Percentiles rank a stretch among this genome's conserved stretches.
These are phyloP conservation scores for Mycena rebaudengoi DNA, from an alignment of 768 basidiomycete genomes.

Conservation along the genomic window DNA sequence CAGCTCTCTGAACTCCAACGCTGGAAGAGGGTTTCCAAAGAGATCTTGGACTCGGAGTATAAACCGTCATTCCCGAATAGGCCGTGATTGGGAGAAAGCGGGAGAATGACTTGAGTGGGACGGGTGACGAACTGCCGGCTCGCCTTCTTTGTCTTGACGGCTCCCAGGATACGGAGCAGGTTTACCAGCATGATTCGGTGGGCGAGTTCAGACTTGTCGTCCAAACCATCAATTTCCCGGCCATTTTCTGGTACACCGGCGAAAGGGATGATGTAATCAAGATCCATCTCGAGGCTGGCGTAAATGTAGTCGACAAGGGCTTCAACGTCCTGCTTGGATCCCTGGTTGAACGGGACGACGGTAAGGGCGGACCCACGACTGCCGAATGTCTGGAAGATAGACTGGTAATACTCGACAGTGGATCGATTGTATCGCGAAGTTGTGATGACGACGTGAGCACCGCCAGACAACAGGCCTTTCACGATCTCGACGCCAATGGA, in stretches of 20 bases:
- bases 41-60: slow-evolving; percentile 98
- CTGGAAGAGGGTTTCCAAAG: slow-evolving; percentile 97
- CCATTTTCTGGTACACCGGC: slow-evolving; percentile 99
- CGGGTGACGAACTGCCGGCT: slow-evolving; percentile 96
- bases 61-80: slow-evolving; percentile 97
- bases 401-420: slow-evolving; percentile 98
- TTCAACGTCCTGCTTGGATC: slow-evolving; percentile 98
- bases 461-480: slow-evolving; percentile 95
- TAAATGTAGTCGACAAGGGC: slow-evolving; percentile 99
- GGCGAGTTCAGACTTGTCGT: slow-evolving; percentile 97
- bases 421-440: slow-evolving; percentile 97
- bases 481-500: slow-evolving; percentile 98
- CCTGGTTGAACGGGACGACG: slow-evolving; percentile 99
- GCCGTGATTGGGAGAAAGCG: slow-evolving; percentile 97
- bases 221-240: slow-evolving; percentile 95
- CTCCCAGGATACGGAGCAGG: slow-evolving; percentile 93
- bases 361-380: slow-evolving; percentile 96
- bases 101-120: slow-evolving; percentile 97
- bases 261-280: slow-evolving; percentile 98
- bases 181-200: slow-evolving; percentile 99
- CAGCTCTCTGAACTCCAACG: slow-evolving; percentile 98
- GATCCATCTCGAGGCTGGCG: slow-evolving; percentile 91
- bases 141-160: slow-evolving; percentile 98
- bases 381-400: slow-evolving; percentile 95
- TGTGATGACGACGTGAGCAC: slow-evolving; percentile 96